Percentiles rank a stretch among this genome's conserved stretches.
Conservation (phyloP, 2,329 filamentous ascomycete species). For the Elsinoe ampelina region DNA sequence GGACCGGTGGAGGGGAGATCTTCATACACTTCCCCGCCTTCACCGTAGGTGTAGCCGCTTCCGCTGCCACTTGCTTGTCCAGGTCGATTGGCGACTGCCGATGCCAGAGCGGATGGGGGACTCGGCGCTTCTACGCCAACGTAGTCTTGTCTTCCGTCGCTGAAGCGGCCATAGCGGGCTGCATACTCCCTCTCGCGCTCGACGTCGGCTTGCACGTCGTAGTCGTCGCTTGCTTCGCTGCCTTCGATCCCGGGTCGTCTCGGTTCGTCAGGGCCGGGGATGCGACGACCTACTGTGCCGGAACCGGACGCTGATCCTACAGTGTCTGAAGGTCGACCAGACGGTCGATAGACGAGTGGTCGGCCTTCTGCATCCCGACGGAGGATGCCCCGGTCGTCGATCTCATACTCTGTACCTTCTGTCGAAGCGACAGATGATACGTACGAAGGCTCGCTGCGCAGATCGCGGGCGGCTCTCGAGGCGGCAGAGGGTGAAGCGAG, state of each 20-base stretch:
- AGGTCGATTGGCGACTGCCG: background rate
- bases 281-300: background rate
- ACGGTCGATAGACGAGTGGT: constrained; percentile 40
- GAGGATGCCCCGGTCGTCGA: constrained; percentile 53
- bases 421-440: constrained; percentile 44
- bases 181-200: constrained; percentile 40
- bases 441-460: constrained; percentile 38
- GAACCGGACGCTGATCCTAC: background rate
- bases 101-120: constrained; percentile 24
- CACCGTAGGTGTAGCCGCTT: constrained; percentile 9
- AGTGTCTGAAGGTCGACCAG: constrained; percentile 28
- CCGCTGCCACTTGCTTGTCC: constrained; percentile 15
- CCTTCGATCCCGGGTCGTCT: constrained; percentile 9
- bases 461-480: constrained; percentile 18
- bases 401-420: constrained; percentile 63
- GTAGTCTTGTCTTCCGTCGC: background rate
- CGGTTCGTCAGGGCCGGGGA: background rate
- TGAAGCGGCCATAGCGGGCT: constrained; percentile 32
- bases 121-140: constrained; percentile 21
- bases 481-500: constrained; percentile 10
- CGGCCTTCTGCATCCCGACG: constrained; percentile 53
- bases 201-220: constrained; percentile 44
- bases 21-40: constrained; percentile 9
- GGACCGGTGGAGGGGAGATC: constrained; percentile 23
- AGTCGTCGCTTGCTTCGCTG: constrained; percentile 44